Evolutionary conservation across 371 early-diverging fungal genomes (phyloP).

Genomic region (Mucor indicus): DNA sequence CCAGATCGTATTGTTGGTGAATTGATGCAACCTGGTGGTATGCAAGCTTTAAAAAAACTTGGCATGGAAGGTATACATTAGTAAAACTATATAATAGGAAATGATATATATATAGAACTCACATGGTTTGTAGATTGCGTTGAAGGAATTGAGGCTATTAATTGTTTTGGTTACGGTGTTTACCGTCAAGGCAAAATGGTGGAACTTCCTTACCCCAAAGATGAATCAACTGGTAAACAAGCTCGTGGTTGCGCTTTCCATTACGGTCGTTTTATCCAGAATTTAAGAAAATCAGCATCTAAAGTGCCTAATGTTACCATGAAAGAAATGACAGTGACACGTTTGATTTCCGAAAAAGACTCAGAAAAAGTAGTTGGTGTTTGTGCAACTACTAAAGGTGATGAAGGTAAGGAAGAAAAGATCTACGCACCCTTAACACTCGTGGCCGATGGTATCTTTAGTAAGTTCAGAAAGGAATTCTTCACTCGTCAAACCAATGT

Average conservation of each 20-base stretch:
- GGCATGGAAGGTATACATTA: conserved; percentile 62
- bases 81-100: not conserved
- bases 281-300: conserved; percentile 66
- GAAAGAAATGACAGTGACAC: conserved; percentile 71
- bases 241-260: conserved; percentile 76
- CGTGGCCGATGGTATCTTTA: conserved; percentile 91
- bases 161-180: conserved; percentile 80
- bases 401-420: conserved; percentile 24
- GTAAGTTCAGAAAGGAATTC: conserved; percentile 86
- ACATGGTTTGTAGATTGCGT: conserved; percentile 50
- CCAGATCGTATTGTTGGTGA: conserved; percentile 97
- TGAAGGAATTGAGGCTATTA: conserved; percentile 80
- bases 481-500: conserved; percentile 51
- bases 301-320: conserved; percentile 55
- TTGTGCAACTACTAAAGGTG: conserved; percentile 12
- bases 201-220: conserved; percentile 53
- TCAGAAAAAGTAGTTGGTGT: conserved; percentile 60
- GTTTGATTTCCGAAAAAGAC: conserved; percentile 40
- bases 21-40: conserved; percentile 92
- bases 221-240: conserved; percentile 38
- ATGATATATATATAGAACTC: not conserved
- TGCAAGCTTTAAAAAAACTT: conserved; percentile 71
- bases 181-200: conserved; percentile 47
- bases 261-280: conserved; percentile 87
- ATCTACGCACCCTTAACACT: conserved; percentile 72